These are phyloP conservation scores for Fusarium fracticaudum DNA, from an alignment of 2,329 filamentous ascomycete genomes.

Conservation along the genomic window DNA sequence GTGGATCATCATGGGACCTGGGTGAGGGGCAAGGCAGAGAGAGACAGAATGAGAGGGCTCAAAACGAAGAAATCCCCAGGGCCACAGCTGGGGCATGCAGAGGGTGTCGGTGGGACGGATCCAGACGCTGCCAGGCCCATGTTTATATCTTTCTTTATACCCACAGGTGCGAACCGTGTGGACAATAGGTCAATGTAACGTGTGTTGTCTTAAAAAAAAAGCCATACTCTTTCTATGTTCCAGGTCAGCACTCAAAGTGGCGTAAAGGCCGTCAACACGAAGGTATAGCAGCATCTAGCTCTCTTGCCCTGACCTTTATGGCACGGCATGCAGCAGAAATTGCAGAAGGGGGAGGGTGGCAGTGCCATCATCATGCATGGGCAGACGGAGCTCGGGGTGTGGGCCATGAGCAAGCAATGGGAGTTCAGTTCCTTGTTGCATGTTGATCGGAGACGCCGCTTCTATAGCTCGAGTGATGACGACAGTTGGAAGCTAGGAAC, in stretches of 20 bases:
- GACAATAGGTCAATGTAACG: constrained; percentile 16
- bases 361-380: constrained; percentile 33
- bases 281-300: not conserved
- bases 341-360: constrained; percentile 33
- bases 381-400: constrained; percentile 32
- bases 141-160: constrained; percentile 25
- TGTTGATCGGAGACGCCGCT: not conserved
- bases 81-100: not conserved
- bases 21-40: constrained; percentile 1
- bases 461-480: not conserved
- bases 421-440: constrained; percentile 1
- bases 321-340: constrained; percentile 11
- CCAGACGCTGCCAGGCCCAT: constrained; percentile 1
- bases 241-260: not conserved
- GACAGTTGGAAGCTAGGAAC: not conserved
- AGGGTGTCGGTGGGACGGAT: constrained; percentile 17
- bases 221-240: not conserved
- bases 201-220: constrained; percentile 16
- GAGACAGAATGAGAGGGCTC: not conserved
- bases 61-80: constrained; percentile 6
- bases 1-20: constrained; percentile 8
- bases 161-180: constrained; percentile 12
- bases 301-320: constrained; percentile 2
- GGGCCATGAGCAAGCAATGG: constrained; percentile 16
- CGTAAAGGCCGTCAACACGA: not conserved